These are phyloP conservation scores for Saccharomycopsis synnaedendra DNA, from an alignment of 805 yeast species.

Conservation along the genomic window DNA sequence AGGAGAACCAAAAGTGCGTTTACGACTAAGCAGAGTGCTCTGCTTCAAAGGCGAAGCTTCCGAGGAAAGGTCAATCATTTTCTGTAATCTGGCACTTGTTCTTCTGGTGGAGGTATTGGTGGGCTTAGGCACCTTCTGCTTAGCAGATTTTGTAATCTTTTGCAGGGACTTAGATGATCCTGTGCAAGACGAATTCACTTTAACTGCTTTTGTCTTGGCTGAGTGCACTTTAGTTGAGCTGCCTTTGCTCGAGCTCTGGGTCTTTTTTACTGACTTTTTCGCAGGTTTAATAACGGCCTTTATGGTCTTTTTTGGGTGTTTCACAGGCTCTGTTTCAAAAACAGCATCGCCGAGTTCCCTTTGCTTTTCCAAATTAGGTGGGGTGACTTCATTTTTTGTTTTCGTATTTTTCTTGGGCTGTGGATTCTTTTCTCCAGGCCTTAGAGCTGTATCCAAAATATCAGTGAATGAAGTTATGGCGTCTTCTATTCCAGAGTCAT, in stretches of 20 bases:
- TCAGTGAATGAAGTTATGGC: neutral
- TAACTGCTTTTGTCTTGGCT: neutral
- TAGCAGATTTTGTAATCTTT: too few species aligned
- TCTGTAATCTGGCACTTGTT: too few species aligned
- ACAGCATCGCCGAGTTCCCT: too few species aligned
- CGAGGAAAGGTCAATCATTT: neutral
- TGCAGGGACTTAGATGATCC: too few species aligned
- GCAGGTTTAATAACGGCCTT: neutral
- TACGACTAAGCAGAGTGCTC: neutral
- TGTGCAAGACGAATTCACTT: too few species aligned
- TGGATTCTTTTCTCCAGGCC: too few species aligned
- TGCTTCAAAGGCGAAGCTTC: neutral
- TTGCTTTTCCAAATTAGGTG: too few species aligned
- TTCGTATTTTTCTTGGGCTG: too few species aligned
- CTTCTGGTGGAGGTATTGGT: too few species aligned
- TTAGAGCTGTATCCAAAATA: too few species aligned
- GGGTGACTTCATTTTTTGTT: too few species aligned
- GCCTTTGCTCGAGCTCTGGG: neutral
- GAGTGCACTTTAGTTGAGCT: neutral
- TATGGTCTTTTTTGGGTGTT: neutral
- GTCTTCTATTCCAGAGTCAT: slow-evolving; percentile 3
- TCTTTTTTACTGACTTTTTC: neutral
- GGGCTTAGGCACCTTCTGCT: too few species aligned
- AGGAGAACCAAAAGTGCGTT: slow-evolving; percentile 3
- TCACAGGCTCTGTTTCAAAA: neutral